phyloP scores from a whole-genome alignment of 148 eudicot species.

The Selenicereus undatus region DNA sequence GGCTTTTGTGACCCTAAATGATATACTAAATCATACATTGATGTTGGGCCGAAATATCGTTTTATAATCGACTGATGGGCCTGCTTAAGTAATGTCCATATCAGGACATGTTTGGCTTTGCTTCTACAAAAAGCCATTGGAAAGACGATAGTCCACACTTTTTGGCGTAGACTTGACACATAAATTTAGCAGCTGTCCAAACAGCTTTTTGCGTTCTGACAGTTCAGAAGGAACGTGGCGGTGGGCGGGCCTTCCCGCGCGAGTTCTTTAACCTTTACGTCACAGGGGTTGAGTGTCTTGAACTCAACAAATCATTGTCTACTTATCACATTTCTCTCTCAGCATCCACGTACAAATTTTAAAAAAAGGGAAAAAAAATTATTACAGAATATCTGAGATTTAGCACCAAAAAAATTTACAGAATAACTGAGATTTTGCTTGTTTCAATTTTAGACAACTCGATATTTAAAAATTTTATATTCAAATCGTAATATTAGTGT shows the following conservation, averaged over 20 bases:
- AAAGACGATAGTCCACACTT: constrained; percentile 3
- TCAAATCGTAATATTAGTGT: no score
- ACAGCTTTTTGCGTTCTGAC: constrained; percentile 14
- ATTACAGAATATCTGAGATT: no score
- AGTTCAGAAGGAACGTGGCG: constrained; percentile 7
- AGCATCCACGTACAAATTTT: neutral
- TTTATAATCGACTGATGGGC: neutral
- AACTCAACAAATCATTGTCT: constrained; percentile 7
- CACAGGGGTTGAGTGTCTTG: constrained; percentile 21
- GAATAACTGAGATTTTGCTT: no score
- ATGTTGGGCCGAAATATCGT: neutral
- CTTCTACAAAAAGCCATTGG: constrained; percentile 4
- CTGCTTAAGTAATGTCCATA: neutral
- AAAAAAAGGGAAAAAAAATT: no score
- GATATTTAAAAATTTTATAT: no score
- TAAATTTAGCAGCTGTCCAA: constrained; percentile 5
- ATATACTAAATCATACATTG: neutral
- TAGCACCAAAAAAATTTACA: no score
- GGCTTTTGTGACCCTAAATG: neutral
- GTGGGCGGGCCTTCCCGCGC: neutral
- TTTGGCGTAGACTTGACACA: neutral
- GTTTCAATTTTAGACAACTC: no score
- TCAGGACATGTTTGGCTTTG: constrained; percentile 7
- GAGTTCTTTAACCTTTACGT: constrained; percentile 19
- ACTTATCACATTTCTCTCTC: neutral